Evolutionary conservation across 2,329 filamentous ascomycete species (phyloP).

Genomic region (Exserohilum turcica): DNA sequence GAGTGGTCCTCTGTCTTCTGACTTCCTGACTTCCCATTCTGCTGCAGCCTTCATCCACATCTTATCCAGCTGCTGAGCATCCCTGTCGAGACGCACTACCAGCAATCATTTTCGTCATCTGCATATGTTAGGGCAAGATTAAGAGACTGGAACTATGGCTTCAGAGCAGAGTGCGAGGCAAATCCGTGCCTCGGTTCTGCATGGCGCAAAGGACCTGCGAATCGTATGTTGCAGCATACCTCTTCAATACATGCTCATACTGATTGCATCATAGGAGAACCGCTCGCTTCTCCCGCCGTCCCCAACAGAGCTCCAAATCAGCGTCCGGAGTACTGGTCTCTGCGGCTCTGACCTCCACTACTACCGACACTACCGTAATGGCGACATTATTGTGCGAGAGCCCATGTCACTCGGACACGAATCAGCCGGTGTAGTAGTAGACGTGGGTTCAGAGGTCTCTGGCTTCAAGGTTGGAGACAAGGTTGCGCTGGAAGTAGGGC

Average conservation of each 20-base stretch:
- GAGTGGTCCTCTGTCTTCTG: conserved; percentile 1
- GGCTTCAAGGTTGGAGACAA: conserved; percentile 74
- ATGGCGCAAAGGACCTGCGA: conserved; percentile 65
- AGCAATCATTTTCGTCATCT: neutral
- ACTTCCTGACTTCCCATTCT: neutral
- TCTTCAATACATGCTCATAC: neutral
- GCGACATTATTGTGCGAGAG: conserved; percentile 79
- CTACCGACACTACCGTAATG: conserved; percentile 85
- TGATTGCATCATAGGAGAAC: conserved; percentile 54
- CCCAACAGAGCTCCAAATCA: conserved; percentile 65
- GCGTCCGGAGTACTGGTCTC: conserved; percentile 69
- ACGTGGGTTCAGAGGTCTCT: conserved; percentile 68
- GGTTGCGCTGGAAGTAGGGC: conserved; percentile 90
- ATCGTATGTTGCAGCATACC: conserved; percentile 52
- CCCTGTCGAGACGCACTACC: neutral
- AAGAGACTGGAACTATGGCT: conserved; percentile 20
- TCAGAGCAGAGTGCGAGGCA: conserved; percentile 38
- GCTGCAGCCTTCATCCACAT: neutral
- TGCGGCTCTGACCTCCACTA: conserved; percentile 80
- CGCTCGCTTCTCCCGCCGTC: conserved; percentile 55
- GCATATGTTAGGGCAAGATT: neutral
- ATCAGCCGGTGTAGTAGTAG: conserved; percentile 78
- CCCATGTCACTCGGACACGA: conserved; percentile 82
- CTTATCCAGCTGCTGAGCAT: neutral
- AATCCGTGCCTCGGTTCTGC: conserved; percentile 61